Evolutionary conservation across 306 rosid genomes (phyloP), one percentile per base, ranked within the genome.

Genomic region (Acacia confusa): DNA sequence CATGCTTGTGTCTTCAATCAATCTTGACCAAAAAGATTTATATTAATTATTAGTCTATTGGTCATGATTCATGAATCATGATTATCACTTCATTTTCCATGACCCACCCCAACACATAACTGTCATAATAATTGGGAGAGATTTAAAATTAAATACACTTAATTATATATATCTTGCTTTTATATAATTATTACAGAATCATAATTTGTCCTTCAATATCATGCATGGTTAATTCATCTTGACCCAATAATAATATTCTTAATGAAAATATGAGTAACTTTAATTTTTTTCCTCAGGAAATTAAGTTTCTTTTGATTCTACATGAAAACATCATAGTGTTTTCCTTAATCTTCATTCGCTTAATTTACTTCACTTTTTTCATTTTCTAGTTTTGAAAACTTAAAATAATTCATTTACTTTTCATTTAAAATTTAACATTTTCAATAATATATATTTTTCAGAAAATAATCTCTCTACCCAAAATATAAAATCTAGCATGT

Each of bases 1-100:
- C 84, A 85, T 85, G 86, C 76, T 70, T 22, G 53, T 85, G 88
- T 82, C 86, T 74, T 68, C 78, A 69, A 78, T 85, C 85, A 82
- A 78, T 82, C 70, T 85, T 82, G 83, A 85, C 86, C 81, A 75
- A 75, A 77, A 82, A 74, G 79, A 78, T 80, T 78, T 22, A 70
- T 70, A 82, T 82, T 50, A 74, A 81, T 81, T 65, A 77, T 24
- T 81, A 67, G 65, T 78, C 47, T 63, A 25, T 10, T 58, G 78
- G 78, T 82, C 72, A 78, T 70, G 83, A 74, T 77, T 78, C 85
- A 85, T 52, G 76, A 78, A 73, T 82, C 85, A 85, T 81, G 47
- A 85, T 81, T 78, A 73, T 73, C 78, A 85, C 85, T 81, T 85
- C 74, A 85, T 85, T 9, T 65, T 77, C 30, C 9, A 6, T 64